Evolutionary conservation across 306 rosid genomes (phyloP), one percentile per base, ranked within the genome.

Genomic region (Amphicarpaea edgeworthii): DNA sequence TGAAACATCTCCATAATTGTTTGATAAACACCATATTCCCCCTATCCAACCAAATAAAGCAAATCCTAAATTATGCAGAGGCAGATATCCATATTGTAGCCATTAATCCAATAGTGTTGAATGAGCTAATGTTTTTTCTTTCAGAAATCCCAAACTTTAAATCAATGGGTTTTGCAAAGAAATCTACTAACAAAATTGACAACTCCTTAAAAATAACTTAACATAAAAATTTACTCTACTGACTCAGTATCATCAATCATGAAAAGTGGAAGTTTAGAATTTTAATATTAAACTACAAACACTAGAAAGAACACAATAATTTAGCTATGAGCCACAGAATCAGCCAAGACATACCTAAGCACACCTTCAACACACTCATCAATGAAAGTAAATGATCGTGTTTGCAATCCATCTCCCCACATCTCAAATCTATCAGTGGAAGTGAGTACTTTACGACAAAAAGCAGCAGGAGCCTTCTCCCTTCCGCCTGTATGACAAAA

Each of bases 321-420:
- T 38, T 60, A 72, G 72, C 76, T 17, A 26, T 14, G 30, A 62
- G 57, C 20, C 70, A 76, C n/a, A 83, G 9, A 50, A 58, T 58
- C 40, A 49, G 23, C 28, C 72, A 59, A 15, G 47, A 23, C 86
- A 78, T 86, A 92, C 99, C 99, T 79, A 9, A 96, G 96, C 3
- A 96, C 99, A 58, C 99, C 99, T 85, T 96, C 99, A 68, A 96
- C 98, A 81, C 99, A 96, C 82, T 96, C 99, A 82, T 96, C 99
- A 76, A 96, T 92, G 84, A 92, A 96, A 54, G 98, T 96, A 86
- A 96, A 92, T 30, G 99, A 96, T 67, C 99, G 82, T 26, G 99
- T 96, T 77, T 96, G 98, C 64, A 88, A 88, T 57, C 97, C 99
- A 82, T 95, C 99, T 60, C 99, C 99, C 99, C 99, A 95, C 99